Base-by-base conservation (phyloP, 805 yeast genomes). In the Monosporozyma servazzii region DNA sequence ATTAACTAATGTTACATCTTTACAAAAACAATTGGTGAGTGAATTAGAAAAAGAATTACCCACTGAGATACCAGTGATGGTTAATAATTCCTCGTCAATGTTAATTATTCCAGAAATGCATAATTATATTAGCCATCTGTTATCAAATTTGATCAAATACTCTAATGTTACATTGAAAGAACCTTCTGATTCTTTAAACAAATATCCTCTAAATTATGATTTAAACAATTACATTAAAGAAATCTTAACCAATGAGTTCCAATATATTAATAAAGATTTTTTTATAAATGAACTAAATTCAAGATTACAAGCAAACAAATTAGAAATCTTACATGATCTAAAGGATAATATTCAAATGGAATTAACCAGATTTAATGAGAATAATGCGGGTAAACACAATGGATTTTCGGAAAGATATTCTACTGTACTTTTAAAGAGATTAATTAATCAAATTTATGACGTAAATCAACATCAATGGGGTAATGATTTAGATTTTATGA, bases 401-500 rank as follows among this genome's bases (percentile, higher is more conserved):
- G 27, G 31, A n/a, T n/a, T 41, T 8, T 29, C 48, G 50, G 48
- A 31, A 36, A 42, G 65, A 63, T 58, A 58, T 52, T 63, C 70
- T 3, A 56, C 58, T 8, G 55, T 60, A 5, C 48, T 64, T 21
- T 54, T 65, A 48, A 63, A 59, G 45, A 63, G 57, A 52, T 49
- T 64, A 43, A 58, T 65, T 13, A 56, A 61, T 46, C 58, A 59
- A 37, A 63, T 66, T n/a, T 66, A 66, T 56, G 62, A 66, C 49
- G 52, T 60, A 5, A 65, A 66, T 36, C 60, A 59, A 40, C 66
- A 64, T 43, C 68, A 64, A 54, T 63, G 66, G 68, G 66, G 65
- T 44, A 59, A 59, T 43, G 71, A 69, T 50, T 49, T 69, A 21
- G 69, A 70, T 55, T 67, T 67, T 53, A 67, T 70, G 10, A 59